Evolutionary conservation across 108 stramenopile genomes (phyloP).

Genomic region (Skeletonema menzelii): DNA sequence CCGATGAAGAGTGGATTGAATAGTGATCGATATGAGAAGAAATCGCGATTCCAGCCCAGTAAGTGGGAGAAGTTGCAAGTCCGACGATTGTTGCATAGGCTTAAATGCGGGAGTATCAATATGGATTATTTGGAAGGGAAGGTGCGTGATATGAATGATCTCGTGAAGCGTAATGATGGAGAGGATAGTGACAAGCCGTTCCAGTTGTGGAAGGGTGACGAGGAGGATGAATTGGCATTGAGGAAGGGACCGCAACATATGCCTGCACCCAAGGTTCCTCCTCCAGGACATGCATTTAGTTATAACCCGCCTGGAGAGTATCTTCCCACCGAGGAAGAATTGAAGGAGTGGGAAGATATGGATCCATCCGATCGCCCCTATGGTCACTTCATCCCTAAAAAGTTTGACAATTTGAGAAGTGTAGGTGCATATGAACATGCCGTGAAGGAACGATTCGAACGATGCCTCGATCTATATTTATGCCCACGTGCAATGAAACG

Average conservation of each 20-base stretch:
- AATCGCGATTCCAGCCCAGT: constrained; percentile 82
- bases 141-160: constrained; percentile 79
- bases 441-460: constrained; percentile 96
- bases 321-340: constrained; percentile 91
- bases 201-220: constrained; percentile 93
- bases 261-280: constrained; percentile 95
- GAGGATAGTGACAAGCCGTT: constrained; percentile 67
- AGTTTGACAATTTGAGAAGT: constrained; percentile 83
- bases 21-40: constrained; percentile 76
- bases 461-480: constrained; percentile 98
- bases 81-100: constrained; percentile 79
- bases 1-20: constrained; percentile 78
- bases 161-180: constrained; percentile 28
- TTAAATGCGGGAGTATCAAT: constrained; percentile 88
- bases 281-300: constrained; percentile 95
- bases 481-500: constrained; percentile 95
- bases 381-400: constrained; percentile 88
- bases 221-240: constrained; percentile 87
- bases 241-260: constrained; percentile 94
- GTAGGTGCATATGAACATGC: constrained; percentile 95
- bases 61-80: constrained; percentile 91
- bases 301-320: constrained; percentile 99
- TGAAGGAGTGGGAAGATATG: constrained; percentile 90
- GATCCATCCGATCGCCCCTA: constrained; percentile 91
- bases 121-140: constrained; percentile 84